Evolutionary conservation across 192 early-diverging fungal genomes (phyloP), one percentile per base, ranked within the genome.

Genomic region (Backusella parvicylindrica): DNA sequence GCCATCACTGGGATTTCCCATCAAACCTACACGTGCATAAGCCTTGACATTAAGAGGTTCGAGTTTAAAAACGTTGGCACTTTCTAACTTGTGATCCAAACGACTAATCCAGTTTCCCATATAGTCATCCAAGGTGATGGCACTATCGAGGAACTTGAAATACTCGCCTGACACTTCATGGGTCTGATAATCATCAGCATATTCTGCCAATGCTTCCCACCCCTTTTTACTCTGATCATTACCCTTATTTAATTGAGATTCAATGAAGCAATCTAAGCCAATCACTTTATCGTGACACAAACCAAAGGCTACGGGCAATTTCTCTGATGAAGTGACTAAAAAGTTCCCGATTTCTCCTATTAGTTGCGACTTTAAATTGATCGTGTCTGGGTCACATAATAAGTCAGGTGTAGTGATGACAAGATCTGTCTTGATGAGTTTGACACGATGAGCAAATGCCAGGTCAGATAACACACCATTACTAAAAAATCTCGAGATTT

Each of bases 1-100:
- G 4, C 90, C 90, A 79, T 91, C 89, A 68, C 79, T 85, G 0
- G 90, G 90, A 65, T 92, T 92, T 6, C 90, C 90, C 75, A 92
- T 83, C 9, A 92, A 73, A 2, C 90, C 90, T 23, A 91, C 80
- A 9, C 90, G 82, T 6, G 90, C 90, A 81, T 88, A 75, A 18
- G 83, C 78, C 23, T 69, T 53, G 4, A 74, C 73, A 31, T 70
- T 49, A 36, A 88, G 82, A 6, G 81, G 80, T 1, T 35, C 18
- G 6, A 40, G 12, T 5, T 65, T 53, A 67, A 74, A 68, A 11
- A 26, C 21, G 9, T 30, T n/a, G 5, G 18, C 3, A 30, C 40
- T 21, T 8, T 37, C 33, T 21, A 68, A 37, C 8, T 23, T 38
- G 16, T 35, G 12, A 38, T 72, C 71, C 8, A 72, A 67, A 15